Evolutionary conservation across 2,329 filamentous ascomycete genomes (phyloP).

Genomic region (Epicoccum nigrum): DNA sequence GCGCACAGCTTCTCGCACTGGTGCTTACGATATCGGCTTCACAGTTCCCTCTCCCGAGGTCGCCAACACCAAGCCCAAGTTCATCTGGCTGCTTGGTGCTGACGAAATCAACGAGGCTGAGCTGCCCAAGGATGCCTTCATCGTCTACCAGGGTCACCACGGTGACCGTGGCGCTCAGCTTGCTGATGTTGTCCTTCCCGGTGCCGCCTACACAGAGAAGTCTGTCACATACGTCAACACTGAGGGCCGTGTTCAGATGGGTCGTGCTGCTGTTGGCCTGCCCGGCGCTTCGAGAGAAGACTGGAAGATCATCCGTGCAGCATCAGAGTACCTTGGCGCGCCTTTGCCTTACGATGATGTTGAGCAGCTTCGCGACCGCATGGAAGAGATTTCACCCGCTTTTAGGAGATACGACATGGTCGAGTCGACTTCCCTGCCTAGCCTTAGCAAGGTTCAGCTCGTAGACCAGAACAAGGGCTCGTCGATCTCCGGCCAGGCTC

Average conservation of each 20-base stretch:
- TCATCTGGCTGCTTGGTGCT: constrained; percentile 94
- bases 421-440: constrained; percentile 74
- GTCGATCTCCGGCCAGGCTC: constrained; percentile 71
- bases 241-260: constrained; percentile 94
- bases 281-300: constrained; percentile 91
- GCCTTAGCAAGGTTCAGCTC: constrained; percentile 89
- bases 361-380: constrained; percentile 84
- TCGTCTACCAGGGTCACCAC: constrained; percentile 98
- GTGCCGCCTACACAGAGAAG: constrained; percentile 97
- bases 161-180: constrained; percentile 92
- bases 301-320: constrained; percentile 98
- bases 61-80: constrained; percentile 86
- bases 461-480: constrained; percentile 95
- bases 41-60: constrained; percentile 82
- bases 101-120: constrained; percentile 86
- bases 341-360: constrained; percentile 94
- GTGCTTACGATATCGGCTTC: constrained; percentile 96
- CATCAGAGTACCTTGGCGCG: constrained; percentile 85
- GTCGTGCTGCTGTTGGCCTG: constrained; percentile 83
- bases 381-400: constrained; percentile 92
- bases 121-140: constrained; percentile 93
- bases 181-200: constrained; percentile 91
- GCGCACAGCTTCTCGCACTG: constrained; percentile 86
- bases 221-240: constrained; percentile 96
- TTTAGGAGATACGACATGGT: constrained; percentile 89